Conservation (phyloP, 2,329 filamentous ascomycete species). For the Metarhizium rileyi region DNA sequence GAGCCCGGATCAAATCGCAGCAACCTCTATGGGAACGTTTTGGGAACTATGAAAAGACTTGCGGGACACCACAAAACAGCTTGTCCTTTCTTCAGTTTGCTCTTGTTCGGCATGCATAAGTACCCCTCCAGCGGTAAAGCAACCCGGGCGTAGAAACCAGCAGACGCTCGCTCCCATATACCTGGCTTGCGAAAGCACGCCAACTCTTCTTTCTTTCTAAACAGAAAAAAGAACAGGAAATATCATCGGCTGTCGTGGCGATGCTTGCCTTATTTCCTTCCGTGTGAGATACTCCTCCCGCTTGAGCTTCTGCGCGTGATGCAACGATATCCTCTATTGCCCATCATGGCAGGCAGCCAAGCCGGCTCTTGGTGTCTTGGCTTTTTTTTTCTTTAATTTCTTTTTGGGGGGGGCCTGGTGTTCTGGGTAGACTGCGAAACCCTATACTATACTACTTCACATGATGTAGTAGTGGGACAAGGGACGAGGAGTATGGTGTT, state of each 20-base stretch:
- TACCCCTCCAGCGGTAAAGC: background rate
- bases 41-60: conserved; percentile 25
- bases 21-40: conserved; percentile 21
- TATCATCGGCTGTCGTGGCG: background rate
- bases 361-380: conserved; percentile 6
- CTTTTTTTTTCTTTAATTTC: conserved; percentile 10
- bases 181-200: background rate
- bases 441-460: background rate
- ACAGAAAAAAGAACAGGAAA: background rate
- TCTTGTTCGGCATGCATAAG: conserved; percentile 3
- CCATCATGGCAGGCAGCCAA: conserved; percentile 6
- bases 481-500: background rate
- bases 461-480: background rate
- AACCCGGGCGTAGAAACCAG: background rate
- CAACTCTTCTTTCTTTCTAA: background rate
- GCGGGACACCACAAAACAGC: background rate
- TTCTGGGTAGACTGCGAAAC: background rate
- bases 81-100: conserved; percentile 5
- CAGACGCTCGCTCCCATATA: background rate
- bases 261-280: background rate
- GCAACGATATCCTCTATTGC: background rate
- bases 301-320: background rate
- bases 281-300: background rate
- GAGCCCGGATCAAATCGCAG: conserved; percentile 23
- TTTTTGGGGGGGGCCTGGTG: conserved; percentile 4